Base-by-base conservation (phyloP, 139 green algal genomes). In the Chlorella sp. region DNA sequence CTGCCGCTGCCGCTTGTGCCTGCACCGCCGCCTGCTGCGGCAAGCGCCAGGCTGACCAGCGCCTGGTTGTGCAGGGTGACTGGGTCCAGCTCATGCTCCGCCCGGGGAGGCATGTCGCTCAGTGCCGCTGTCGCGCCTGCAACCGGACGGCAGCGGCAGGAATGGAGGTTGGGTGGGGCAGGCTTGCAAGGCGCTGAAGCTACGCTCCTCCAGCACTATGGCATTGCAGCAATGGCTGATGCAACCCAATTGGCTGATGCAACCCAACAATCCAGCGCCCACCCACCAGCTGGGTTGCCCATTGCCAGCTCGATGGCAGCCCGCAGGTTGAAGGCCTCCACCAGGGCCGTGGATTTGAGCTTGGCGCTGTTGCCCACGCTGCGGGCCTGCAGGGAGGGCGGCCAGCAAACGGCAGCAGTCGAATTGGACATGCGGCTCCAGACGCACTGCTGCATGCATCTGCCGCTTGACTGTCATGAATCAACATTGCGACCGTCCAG, bases 241-340 rank as follows among this genome's bases (percentile, higher is more conserved):
- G n/a, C n/a, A n/a, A n/a, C n/a, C n/a, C n/a, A n/a, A n/a, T n/a
- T n/a, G n/a, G n/a, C n/a, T n/a, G n/a, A n/a, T n/a, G n/a, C n/a
- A n/a, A n/a, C n/a, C n/a, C n/a, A n/a, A n/a, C n/a, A n/a, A n/a
- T n/a, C n/a, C 44, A 51, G n/a, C 51, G 12, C 51, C 51, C 51
- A 60, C 75, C 26, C 36, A 82, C 76, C 76, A 55, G 63, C 39
- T 3, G 64, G 57, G n/a, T 75, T 74, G 39, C 60, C 63, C 90
- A 96, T 91, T 3, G 84, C 78, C 67, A 95, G 93, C 90, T 98
- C 95, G 39, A 98, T 95, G 4, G 95, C 95, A 1, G 92, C 93
- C 87, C 97, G 96, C 56, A 98, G 88, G 85, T 98, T 98, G 92
- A 98, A 97, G 0, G 94, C 94, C 90, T 98, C 95, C 17, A 98